phyloP scores from a whole-genome alignment of 78 protist genomes.

The Salpingoeca rosetta region DNA sequence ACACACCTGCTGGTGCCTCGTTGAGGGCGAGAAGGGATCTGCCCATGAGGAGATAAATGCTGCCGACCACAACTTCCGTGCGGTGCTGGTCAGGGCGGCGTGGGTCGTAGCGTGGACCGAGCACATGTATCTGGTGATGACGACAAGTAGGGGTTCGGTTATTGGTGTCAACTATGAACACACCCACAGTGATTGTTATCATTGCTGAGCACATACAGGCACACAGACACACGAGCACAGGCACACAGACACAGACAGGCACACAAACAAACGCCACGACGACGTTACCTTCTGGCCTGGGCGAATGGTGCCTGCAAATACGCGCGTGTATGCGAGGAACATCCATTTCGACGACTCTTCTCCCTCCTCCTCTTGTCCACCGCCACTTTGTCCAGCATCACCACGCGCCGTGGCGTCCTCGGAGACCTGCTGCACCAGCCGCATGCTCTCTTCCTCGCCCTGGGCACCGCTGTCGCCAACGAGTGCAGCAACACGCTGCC shows the following conservation, averaged over 20 bases:
- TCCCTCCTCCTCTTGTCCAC: too few relatives aligned
- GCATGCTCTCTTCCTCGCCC: not conserved
- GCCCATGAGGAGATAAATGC: constrained; percentile 84
- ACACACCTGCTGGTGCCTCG: constrained; percentile 7
- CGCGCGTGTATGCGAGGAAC: constrained; percentile 58
- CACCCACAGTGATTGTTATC: too few relatives aligned
- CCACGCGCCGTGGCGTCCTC: not conserved
- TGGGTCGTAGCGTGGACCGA: constrained; percentile 56
- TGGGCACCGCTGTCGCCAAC: too few relatives aligned
- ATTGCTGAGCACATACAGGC: not conserved
- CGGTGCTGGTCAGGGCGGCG: constrained; percentile 38
- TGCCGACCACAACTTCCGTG: not conserved
- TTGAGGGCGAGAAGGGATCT: not conserved
- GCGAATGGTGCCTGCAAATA: constrained; percentile 60
- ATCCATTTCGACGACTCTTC: too few relatives aligned
- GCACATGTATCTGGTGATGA: constrained; percentile 22
- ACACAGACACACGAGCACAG: too few relatives aligned
- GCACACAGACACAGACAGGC: too few relatives aligned
- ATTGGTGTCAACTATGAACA: too few relatives aligned
- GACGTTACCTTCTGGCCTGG: constrained; percentile 24
- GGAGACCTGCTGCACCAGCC: not conserved
- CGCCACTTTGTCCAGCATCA: not conserved
- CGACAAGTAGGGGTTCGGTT: not conserved
- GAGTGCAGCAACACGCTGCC: too few relatives aligned
- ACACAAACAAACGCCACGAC: not conserved